Evolutionary conservation across 371 early-diverging fungal genomes (phyloP).

Genomic region (Mortierella sp.): DNA sequence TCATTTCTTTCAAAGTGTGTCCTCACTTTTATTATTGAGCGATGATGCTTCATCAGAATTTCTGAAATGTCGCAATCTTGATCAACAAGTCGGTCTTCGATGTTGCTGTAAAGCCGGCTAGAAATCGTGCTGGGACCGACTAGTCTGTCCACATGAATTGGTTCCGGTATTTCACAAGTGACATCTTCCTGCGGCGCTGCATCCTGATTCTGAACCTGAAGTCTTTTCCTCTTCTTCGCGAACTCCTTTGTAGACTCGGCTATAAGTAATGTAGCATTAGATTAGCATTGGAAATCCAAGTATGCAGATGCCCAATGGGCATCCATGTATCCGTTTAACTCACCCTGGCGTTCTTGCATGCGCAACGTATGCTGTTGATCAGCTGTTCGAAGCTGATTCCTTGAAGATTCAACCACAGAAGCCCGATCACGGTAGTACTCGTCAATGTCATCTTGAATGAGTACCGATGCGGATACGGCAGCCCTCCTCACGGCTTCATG

Average conservation of each 20-base stretch:
- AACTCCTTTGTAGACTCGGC: conserved; percentile 5
- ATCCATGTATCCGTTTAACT: conserved; percentile 18
- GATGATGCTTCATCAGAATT: too few relatives aligned
- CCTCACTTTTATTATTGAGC: too few relatives aligned
- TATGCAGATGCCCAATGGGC: conserved; percentile 8
- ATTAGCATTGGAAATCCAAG: conserved; percentile 21
- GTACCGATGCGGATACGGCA: conserved; percentile 14
- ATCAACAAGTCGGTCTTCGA: too few relatives aligned
- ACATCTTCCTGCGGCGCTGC: too few relatives aligned
- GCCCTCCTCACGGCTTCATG: conserved; percentile 27
- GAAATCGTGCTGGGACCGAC: too few relatives aligned
- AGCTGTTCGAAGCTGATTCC: conserved; percentile 21
- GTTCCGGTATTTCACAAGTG: too few relatives aligned
- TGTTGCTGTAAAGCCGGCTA: too few relatives aligned
- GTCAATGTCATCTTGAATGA: conserved; percentile 22
- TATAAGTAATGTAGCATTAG: not conserved
- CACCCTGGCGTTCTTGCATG: conserved; percentile 18
- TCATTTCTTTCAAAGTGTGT: too few relatives aligned
- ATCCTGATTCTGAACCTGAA: too few relatives aligned
- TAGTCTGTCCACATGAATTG: too few relatives aligned
- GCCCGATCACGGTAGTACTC: conserved; percentile 29
- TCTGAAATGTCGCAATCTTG: too few relatives aligned
- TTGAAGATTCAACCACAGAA: conserved; percentile 28
- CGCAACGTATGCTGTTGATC: conserved; percentile 23
- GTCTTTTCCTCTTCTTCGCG: too few relatives aligned